A percentile compares a stretch with the other conserved stretches of the same genome.
These are phyloP conservation scores for Cladosporium velox DNA, from an alignment of 2,329 filamentous ascomycete species.

Conservation along the genomic window DNA sequence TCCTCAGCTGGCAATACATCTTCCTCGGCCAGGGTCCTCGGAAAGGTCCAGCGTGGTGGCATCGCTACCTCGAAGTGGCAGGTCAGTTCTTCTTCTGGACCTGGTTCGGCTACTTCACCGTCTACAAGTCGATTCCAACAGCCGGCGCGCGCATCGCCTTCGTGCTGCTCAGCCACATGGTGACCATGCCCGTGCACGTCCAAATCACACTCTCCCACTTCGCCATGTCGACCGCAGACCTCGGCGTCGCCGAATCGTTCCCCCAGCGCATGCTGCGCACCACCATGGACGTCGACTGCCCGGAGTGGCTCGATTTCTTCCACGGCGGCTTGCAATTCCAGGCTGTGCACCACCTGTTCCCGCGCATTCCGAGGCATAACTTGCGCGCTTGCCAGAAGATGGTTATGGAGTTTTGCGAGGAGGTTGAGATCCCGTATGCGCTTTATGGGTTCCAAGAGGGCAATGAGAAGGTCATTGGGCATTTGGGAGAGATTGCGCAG, in stretches of 20 bases:
- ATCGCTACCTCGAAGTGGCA: conserved; percentile 64
- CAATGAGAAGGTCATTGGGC: conserved; percentile 59
- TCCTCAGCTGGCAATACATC: conserved; percentile 67
- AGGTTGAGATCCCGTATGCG: conserved; percentile 64
- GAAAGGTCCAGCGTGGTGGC: conserved; percentile 67
- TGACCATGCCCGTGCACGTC: conserved; percentile 69
- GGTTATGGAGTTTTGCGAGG: conserved; percentile 65
- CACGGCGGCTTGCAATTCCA: conserved; percentile 75
- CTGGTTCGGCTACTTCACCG: conserved; percentile 66
- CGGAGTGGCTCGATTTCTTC: conserved; percentile 70
- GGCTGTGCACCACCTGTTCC: conserved; percentile 70
- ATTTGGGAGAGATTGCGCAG: conserved; percentile 60
- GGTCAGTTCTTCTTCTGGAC: conserved; percentile 68
- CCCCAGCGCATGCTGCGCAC: conserved; percentile 69
- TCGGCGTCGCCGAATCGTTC: conserved; percentile 67
- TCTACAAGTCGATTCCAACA: conserved; percentile 62
- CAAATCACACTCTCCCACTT: conserved; percentile 74
- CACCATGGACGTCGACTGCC: conserved; percentile 74
- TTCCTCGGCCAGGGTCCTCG: conserved; percentile 57
- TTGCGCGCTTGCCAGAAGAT: conserved; percentile 61
- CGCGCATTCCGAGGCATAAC: conserved; percentile 69
- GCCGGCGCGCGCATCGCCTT: conserved; percentile 61
- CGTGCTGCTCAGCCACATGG: conserved; percentile 64
- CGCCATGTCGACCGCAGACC: conserved; percentile 68
- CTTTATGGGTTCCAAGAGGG: conserved; percentile 64